These are phyloP conservation scores for Paraphaeosphaeria minitans DNA, from an alignment of 2,329 filamentous ascomycete genomes.

Conservation along the genomic window DNA sequence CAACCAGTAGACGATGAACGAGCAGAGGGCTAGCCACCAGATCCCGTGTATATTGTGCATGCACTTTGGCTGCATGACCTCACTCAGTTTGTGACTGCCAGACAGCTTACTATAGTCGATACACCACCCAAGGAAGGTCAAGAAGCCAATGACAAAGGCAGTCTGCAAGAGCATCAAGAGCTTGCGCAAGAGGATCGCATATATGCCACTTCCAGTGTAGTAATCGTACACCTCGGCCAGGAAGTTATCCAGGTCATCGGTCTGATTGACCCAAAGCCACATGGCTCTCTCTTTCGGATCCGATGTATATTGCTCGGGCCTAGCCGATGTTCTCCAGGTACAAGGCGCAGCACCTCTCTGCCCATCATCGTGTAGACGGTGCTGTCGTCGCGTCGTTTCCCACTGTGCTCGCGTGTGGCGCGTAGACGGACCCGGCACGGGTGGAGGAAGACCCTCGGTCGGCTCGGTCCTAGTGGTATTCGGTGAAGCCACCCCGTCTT, in stretches of 20 bases:
- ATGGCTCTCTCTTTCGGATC: conserved; percentile 78
- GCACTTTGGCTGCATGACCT: conserved; percentile 74
- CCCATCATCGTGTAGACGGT: conserved; percentile 49
- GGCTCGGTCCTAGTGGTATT: conserved; percentile 24
- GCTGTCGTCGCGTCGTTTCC: conserved; percentile 55
- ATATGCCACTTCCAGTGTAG: conserved; percentile 80
- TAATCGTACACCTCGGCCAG: conserved; percentile 86
- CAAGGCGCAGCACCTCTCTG: conserved; percentile 20
- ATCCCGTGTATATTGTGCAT: conserved; percentile 72
- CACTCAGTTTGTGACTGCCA: conserved; percentile 64
- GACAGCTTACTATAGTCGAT: conserved; percentile 77
- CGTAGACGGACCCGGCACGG: conserved; percentile 52
- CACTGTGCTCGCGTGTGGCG: conserved; percentile 55
- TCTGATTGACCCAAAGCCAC: conserved; percentile 92
- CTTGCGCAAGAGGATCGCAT: conserved; percentile 78
- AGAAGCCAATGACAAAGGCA: conserved; percentile 79
- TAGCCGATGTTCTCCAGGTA: conserved; percentile 29
- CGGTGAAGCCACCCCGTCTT: conserved; percentile 52
- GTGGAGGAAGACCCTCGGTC: conserved; percentile 45
- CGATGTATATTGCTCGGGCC: conserved; percentile 39
- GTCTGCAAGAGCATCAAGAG: conserved; percentile 78
- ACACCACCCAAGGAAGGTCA: conserved; percentile 84
- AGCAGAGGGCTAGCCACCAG: conserved; percentile 80
- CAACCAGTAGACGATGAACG: conserved; percentile 85
- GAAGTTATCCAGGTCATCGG: conserved; percentile 81